Base-by-base conservation (phyloP, 345 rosid genomes). In the Euphorbia pulcherrima region DNA sequence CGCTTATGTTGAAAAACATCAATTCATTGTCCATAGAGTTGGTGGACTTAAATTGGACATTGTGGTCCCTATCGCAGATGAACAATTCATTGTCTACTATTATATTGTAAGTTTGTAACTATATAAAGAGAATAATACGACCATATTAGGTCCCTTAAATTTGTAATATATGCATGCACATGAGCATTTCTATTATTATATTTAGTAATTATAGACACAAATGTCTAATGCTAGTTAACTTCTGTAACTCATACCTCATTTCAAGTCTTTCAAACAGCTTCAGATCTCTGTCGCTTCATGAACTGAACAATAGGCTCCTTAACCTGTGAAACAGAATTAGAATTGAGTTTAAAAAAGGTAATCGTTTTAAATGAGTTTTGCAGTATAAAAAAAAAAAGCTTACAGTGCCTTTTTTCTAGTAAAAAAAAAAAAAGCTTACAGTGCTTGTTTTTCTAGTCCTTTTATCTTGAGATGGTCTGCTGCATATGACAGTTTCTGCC, bases 251-350 rank as follows among this genome's bases (percentile, higher is more conserved):
- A n/a, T n/a, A n/a, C n/a, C 51, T 17, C 39, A 10, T 35, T 40
- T 26, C 12, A 30, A 23, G 27, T 24, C 55, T 55, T 65, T 82
- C 77, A 83, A 68, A 33, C 76, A 54, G 77, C 84, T 72, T 86
- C 88, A 65, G 96, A 82, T 83, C 76, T 91, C 82, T 79, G 96
- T 70, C 97, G 92, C 84, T 94, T 94, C 23, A 69, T 20, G 74
- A 60, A 57, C 85, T 88, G 92, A n/a, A 83, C 71, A 75, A 94
- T 94, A 17, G 97, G 99, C 68, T 94, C 97, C 84, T 88, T 91
- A 50, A 89, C 99, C 99, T 91, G 85, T 17, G 4, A 33, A 33
- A 33, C 37, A 33, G 37, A 33, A 33, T 33, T n/a, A 33, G 37
- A 7, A 33, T 33, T 33, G 37, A 33, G 37, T 2, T 3, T 33